Evolutionary conservation across 805 yeast species (phyloP).

Genomic region (Nakazawaea peltata): DNA sequence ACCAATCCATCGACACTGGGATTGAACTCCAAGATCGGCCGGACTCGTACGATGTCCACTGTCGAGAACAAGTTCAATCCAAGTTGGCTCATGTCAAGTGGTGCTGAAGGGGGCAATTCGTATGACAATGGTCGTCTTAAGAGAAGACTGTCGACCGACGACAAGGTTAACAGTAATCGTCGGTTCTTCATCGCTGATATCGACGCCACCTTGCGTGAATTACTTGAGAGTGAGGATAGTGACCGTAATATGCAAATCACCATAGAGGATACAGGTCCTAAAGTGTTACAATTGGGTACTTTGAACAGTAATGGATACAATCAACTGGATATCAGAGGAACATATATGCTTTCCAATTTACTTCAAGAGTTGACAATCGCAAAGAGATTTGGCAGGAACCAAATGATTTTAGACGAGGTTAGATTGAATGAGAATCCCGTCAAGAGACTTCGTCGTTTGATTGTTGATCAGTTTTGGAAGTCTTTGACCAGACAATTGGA

Average conservation of each 20-base stretch:
- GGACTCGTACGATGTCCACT: constrained; percentile 47
- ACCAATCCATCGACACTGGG: constrained; percentile 45
- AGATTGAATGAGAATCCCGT: constrained; percentile 86
- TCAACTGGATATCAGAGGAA: constrained; percentile 70
- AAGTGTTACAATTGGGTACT: constrained; percentile 73
- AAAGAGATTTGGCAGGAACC: constrained; percentile 67
- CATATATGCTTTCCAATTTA: constrained; percentile 80
- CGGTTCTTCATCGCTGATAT: constrained; percentile 70
- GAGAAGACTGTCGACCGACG: constrained; percentile 52
- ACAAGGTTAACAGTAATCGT: constrained; percentile 26
- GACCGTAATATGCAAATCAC: constrained; percentile 81
- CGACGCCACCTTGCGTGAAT: constrained; percentile 58
- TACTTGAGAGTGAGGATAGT: constrained; percentile 74
- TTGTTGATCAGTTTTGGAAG: constrained; percentile 74
- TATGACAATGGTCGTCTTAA: too few species aligned
- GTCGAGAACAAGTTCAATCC: constrained; percentile 14
- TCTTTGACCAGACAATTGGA: constrained; percentile 66
- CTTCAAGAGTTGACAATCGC: constrained; percentile 88
- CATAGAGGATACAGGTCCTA: constrained; percentile 78
- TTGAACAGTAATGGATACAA: constrained; percentile 78
- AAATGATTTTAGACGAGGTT: constrained; percentile 74
- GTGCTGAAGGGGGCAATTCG: too few species aligned
- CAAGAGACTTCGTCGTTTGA: constrained; percentile 62
- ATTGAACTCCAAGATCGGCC: constrained; percentile 31
- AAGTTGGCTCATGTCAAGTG: too few species aligned